These are phyloP conservation scores for Mangifera indica DNA, from an alignment of 345 rosid genomes.

Conservation along the genomic window DNA sequence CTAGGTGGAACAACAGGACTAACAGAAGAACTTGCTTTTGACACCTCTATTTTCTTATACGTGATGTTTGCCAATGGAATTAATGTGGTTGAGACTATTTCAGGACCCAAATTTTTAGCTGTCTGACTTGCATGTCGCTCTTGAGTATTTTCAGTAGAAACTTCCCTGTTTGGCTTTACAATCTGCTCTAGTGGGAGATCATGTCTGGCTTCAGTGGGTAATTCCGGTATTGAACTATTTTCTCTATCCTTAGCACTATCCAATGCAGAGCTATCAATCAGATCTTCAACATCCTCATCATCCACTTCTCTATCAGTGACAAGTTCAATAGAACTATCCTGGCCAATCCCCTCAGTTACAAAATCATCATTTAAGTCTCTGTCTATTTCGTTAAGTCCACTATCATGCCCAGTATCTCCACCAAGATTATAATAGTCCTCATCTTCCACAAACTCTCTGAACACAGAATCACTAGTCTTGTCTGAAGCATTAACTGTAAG, in stretches of 20 bases:
- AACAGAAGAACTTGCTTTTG: slow-evolving; percentile 32
- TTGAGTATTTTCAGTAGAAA: slow-evolving; percentile 9
- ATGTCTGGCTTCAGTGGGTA: slow-evolving; percentile 19
- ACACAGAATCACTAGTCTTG: slow-evolving; percentile 18
- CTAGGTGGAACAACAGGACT: slow-evolving; percentile 19
- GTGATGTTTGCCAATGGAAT: slow-evolving; percentile 18
- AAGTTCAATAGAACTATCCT: slow-evolving; percentile 24
- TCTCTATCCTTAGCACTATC: slow-evolving; percentile 26
- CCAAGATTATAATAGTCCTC: slow-evolving; percentile 21
- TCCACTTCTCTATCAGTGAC: slow-evolving; percentile 24
- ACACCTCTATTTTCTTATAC: slow-evolving; percentile 13
- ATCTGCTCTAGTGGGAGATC: slow-evolving; percentile 26
- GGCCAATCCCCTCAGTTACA: slow-evolving; percentile 20
- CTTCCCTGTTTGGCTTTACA: slow-evolving; percentile 22
- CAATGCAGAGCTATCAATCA: not conserved
- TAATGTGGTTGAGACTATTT: slow-evolving; percentile 9
- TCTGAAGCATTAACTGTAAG: slow-evolving; percentile 52
- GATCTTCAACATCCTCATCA: slow-evolving; percentile 29
- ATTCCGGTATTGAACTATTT: slow-evolving; percentile 33
- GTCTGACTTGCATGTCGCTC: slow-evolving; percentile 21
- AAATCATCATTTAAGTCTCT: slow-evolving; percentile 23
- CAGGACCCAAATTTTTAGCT: slow-evolving; percentile 13
- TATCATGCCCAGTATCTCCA: slow-evolving; percentile 19
- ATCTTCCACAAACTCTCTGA: slow-evolving; percentile 28
- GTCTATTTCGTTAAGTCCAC: slow-evolving; percentile 3